Percentiles rank a stretch among this genome's conserved stretches.
These are phyloP conservation scores for Lophiotrema nucula DNA, from an alignment of 495 filamentous ascomycete species.

Conservation along the genomic window DNA sequence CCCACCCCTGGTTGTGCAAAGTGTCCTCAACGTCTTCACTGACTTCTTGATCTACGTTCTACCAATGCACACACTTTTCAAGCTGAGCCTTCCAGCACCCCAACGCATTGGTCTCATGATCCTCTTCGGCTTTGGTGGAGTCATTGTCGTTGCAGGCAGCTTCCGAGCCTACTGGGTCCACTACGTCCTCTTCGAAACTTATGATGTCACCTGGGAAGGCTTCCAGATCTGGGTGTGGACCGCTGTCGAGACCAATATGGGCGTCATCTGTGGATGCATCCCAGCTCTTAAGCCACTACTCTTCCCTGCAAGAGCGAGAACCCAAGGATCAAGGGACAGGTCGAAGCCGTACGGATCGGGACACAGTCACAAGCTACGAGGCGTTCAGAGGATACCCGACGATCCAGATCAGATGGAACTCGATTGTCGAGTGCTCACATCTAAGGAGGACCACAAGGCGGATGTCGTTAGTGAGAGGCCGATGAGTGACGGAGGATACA, in stretches of 20 bases:
- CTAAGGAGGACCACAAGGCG: slow-evolving; percentile 1
- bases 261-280: slow-evolving; percentile 32
- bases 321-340: slow-evolving; percentile 2
- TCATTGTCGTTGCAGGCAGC: slow-evolving; percentile 31
- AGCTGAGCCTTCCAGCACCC: slow-evolving; percentile 11
- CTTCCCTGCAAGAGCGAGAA: slow-evolving; percentile 19
- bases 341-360: slow-evolving; percentile 12
- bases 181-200: slow-evolving; percentile 29
- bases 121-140: slow-evolving; percentile 28
- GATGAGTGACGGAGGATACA: slow-evolving; percentile 17
- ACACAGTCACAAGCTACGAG: slow-evolving; percentile 6
- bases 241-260: slow-evolving; percentile 32
- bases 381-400: neutral
- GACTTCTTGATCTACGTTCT: slow-evolving; percentile 33
- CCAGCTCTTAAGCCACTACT: slow-evolving; percentile 33
- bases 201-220: slow-evolving; percentile 34
- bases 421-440: slow-evolving; percentile 18
- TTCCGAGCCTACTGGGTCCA: slow-evolving; percentile 31
- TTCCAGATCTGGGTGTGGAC: slow-evolving; percentile 34
- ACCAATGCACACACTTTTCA: slow-evolving; percentile 30
- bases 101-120: slow-evolving; percentile 30
- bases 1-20: slow-evolving; percentile 28
- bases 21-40: slow-evolving; percentile 26
- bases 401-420: slow-evolving; percentile 12
- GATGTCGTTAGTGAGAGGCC: slow-evolving; percentile 4